These are phyloP conservation scores for Trichoderma sp. DNA, from an alignment of 2,329 filamentous ascomycete genomes.

Conservation along the genomic window DNA sequence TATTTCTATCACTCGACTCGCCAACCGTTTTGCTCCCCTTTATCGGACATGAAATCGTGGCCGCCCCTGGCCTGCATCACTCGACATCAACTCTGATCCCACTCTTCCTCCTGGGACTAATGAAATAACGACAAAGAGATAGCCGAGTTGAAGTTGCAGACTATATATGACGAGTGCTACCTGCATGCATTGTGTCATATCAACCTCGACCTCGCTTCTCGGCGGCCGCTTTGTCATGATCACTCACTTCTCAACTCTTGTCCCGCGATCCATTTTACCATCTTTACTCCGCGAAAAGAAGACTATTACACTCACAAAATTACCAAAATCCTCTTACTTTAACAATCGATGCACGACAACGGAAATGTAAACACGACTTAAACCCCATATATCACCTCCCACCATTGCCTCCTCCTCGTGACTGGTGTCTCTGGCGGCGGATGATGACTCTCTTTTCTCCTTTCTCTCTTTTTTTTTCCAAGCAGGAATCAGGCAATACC, in stretches of 20 bases:
- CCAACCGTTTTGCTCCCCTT: constrained; percentile 3
- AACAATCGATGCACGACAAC: constrained; percentile 23
- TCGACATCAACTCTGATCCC: constrained; percentile 6
- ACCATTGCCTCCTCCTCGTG: constrained; percentile 21
- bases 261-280: constrained; percentile 30
- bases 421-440: constrained; percentile 28
- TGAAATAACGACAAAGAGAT: constrained; percentile 16
- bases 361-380: constrained; percentile 28
- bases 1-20: neutral
- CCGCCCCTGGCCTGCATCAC: constrained; percentile 14
- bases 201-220: constrained; percentile 7
- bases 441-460: constrained; percentile 27
- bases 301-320: constrained; percentile 4
- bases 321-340: constrained; percentile 10
- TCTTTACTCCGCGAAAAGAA: constrained; percentile 16
- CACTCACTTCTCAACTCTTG: constrained; percentile 35
- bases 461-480: constrained; percentile 23
- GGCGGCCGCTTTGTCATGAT: constrained; percentile 29
- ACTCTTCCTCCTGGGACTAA: constrained; percentile 8
- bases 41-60: constrained; percentile 9
- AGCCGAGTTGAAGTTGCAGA: constrained; percentile 8
- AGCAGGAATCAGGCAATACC: constrained; percentile 27
- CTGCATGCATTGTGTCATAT: constrained; percentile 2
- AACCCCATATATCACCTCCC: constrained; percentile 15
- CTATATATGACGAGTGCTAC: constrained; percentile 14